Evolutionary conservation across 306 rosid genomes (phyloP).

Genomic region (peach (Prunus persica)): Prunus_persica_NCBIv2 NC_034009.1:43010501-43011000

Average conservation of each 20-base stretch:
- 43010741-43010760: too few relatives aligned
- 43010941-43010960: not conserved
- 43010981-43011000: too few relatives aligned
- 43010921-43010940: conserved; percentile 55
- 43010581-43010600: conserved; percentile 41
- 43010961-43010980: not conserved
- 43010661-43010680: conserved; percentile 64
- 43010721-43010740: not conserved
- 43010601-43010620: conserved; percentile 44
- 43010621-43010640: conserved; percentile 39
- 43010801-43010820: too few relatives aligned
- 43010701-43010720: conserved; percentile 80
- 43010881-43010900: conserved; percentile 73
- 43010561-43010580: conserved; percentile 55
- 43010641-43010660: conserved; percentile 46
- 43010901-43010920: conserved; percentile 91
- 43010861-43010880: conserved; percentile 50
- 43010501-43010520: conserved; percentile 56
- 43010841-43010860: not conserved
- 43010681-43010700: conserved; percentile 73
- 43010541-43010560: conserved; percentile 47
- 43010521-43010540: conserved; percentile 42
- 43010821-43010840: not conserved
- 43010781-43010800: too few relatives aligned
- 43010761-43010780: too few relatives aligned